Evolutionary conservation across 495 filamentous ascomycete species (phyloP).

Genomic region (Penicillium herquei): DNA sequence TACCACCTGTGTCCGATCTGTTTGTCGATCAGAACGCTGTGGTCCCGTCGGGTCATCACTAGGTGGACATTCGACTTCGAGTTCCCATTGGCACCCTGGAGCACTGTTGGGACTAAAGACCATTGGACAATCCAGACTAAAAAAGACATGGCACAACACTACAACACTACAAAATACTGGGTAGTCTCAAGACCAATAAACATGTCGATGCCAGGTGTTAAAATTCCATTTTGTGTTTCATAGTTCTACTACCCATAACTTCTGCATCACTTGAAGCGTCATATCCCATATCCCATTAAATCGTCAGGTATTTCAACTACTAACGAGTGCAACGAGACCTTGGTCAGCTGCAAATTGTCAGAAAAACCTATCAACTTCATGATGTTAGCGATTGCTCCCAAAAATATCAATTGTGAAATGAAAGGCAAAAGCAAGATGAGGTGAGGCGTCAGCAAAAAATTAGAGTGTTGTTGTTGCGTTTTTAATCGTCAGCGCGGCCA

Average conservation of each 20-base stretch:
- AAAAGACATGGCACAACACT: no score
- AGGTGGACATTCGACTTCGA: no score
- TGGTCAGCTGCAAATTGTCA: not conserved
- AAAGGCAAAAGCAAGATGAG: slow-evolving; percentile 16
- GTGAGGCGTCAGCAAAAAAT: slow-evolving; percentile 60
- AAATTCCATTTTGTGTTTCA: not conserved
- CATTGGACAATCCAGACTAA: no score
- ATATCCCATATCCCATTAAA: not conserved
- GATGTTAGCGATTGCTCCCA: slow-evolving; percentile 31
- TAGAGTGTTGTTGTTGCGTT: slow-evolving; percentile 63
- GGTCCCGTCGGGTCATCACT: no score
- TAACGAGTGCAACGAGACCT: not conserved
- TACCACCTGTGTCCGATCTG: no score
- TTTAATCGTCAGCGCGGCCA: slow-evolving; percentile 49
- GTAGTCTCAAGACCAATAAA: no score
- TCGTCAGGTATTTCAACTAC: not conserved
- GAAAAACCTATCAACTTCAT: slow-evolving; percentile 16
- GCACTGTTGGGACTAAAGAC: no score
- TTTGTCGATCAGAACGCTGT: no score
- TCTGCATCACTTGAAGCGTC: not conserved
- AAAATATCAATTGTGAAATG: slow-evolving; percentile 10
- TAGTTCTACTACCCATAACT: not conserved
- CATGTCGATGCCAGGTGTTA: no score
- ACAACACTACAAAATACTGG: no score
- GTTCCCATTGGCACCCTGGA: no score